Percentiles rank a stretch among this genome's conserved stretches.
phyloP scores from a whole-genome alignment of 2,329 filamentous ascomycete species.

The Bimuria novae-zelandiae region DNA sequence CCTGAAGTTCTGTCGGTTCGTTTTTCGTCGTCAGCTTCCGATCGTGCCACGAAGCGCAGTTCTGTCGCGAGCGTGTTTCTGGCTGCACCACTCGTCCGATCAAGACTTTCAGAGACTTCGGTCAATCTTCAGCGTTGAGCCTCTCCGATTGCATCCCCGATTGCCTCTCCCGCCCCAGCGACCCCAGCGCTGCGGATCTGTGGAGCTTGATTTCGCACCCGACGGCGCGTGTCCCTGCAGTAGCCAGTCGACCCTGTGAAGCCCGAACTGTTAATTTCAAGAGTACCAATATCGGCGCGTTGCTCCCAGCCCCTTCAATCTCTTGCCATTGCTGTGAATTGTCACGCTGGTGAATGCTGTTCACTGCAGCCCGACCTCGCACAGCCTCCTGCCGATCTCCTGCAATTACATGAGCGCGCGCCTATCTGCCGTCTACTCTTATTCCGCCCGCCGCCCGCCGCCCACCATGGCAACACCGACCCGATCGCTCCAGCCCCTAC shows the following conservation, averaged over 20 bases:
- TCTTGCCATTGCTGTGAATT: background rate
- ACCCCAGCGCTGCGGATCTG: background rate
- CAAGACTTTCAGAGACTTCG: background rate
- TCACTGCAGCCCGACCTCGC: background rate
- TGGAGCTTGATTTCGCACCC: too few species aligned
- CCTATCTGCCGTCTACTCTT: conserved; percentile 22
- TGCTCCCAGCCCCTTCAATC: conserved; percentile 9
- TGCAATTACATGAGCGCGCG: conserved; percentile 9
- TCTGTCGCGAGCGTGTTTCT: background rate
- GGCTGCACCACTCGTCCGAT: background rate
- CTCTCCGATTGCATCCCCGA: too few species aligned
- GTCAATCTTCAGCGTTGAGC: background rate
- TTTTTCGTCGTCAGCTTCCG: background rate
- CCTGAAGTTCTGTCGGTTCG: conserved; percentile 4
- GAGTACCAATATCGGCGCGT: background rate
- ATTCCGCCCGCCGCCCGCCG: conserved; percentile 35
- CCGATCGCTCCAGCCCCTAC: conserved; percentile 18
- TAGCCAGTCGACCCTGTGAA: background rate
- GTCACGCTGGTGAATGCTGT: background rate
- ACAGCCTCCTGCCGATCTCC: conserved; percentile 4
- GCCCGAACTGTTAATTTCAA: conserved; percentile 1
- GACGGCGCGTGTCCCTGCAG: conserved; percentile 3
- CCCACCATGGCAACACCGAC: conserved; percentile 34
- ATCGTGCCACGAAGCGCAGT: conserved; percentile 2
- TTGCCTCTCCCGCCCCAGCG: background rate